These are phyloP conservation scores for Hibiscus syriacus DNA, from an alignment of 345 rosid species.

Conservation along the genomic window DNA sequence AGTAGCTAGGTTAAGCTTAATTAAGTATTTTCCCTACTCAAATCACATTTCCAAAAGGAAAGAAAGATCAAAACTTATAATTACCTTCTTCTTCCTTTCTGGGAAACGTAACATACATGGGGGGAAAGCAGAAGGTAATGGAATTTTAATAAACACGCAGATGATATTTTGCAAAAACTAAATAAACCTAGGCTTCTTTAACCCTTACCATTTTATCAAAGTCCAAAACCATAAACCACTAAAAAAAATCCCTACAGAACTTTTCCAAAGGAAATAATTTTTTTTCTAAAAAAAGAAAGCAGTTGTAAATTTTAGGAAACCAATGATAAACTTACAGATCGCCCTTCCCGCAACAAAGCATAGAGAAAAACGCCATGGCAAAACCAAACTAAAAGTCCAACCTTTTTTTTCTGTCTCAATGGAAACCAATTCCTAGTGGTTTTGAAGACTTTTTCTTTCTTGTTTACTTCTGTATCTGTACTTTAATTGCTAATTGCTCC, in stretches of 20 bases:
- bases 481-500: neutral
- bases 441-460: neutral
- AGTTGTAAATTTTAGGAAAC: neutral
- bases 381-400: slow-evolving; percentile 22
- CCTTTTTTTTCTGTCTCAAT: neutral
- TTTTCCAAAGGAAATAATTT: neutral
- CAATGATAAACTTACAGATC: slow-evolving; percentile 54
- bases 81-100: too few relatives aligned
- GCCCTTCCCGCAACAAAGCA: slow-evolving; percentile 56
- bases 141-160: neutral
- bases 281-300: neutral
- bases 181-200: neutral
- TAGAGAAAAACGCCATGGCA: slow-evolving; percentile 52
- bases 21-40: neutral
- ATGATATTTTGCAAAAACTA: slow-evolving; percentile 6
- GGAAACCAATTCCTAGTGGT: neutral
- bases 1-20: neutral
- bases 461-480: neutral
- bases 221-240: neutral
- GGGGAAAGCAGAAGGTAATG: neutral
- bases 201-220: neutral
- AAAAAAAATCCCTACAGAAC: neutral
- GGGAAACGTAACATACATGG: neutral
- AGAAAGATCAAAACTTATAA: too few relatives aligned
- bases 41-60: neutral